Conservation (phyloP, 768 basidiomycete genomes). For the Scleroderma citrinum region DNA sequence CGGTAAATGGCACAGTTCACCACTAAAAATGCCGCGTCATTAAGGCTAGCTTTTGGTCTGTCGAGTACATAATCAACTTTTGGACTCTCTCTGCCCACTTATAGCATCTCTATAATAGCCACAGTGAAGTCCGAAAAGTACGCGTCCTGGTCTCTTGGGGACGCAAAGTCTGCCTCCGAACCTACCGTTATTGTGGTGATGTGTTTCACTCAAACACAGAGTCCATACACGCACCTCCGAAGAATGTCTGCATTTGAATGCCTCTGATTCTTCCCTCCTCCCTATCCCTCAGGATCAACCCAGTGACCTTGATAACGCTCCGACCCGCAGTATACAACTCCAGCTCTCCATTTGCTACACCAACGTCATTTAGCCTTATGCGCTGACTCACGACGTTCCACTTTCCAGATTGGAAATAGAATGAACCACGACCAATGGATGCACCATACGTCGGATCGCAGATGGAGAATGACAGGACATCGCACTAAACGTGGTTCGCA, state of each 20-base stretch:
- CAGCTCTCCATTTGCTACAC: slow-evolving; percentile 64
- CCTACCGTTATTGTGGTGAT: slow-evolving; percentile 29
- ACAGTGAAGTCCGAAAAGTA: slow-evolving; percentile 70
- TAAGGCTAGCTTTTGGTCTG: no score
- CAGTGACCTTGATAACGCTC: slow-evolving; percentile 53
- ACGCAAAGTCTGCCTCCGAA: slow-evolving; percentile 43
- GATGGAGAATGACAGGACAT: slow-evolving; percentile 41
- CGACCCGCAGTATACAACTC: slow-evolving; percentile 61
- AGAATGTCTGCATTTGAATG: slow-evolving; percentile 75
- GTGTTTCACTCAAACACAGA: background rate
- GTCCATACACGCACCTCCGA: slow-evolving; percentile 45
- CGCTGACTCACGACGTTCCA: slow-evolving; percentile 71
- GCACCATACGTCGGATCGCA: slow-evolving; percentile 63
- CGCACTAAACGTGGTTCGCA: slow-evolving; percentile 46
- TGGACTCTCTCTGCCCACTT: no score
- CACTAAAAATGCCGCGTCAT: no score
- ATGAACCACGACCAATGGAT: slow-evolving; percentile 64
- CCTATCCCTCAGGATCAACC: slow-evolving; percentile 49
- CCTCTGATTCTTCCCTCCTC: slow-evolving; percentile 51
- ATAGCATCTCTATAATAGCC: slow-evolving; percentile 45
- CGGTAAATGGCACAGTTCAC: no score
- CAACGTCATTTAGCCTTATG: slow-evolving; percentile 68
- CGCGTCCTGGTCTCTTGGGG: slow-evolving; percentile 53
- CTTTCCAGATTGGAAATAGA: slow-evolving; percentile 53
- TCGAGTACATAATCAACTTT: no score